phyloP scores from a whole-genome alignment of 495 filamentous ascomycete species.

The Monascus purpureus region DNA sequence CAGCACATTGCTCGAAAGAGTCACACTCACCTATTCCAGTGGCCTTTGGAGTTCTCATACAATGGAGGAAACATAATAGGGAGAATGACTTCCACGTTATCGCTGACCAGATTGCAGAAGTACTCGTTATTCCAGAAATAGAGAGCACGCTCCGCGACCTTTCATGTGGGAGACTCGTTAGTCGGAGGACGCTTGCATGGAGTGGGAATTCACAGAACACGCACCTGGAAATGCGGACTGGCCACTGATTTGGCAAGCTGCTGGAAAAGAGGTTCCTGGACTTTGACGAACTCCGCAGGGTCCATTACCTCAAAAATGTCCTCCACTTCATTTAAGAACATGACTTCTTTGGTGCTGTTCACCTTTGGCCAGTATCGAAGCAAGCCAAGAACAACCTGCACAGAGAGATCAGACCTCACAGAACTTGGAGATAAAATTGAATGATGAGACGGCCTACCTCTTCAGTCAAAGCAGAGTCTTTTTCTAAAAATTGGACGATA shows the following conservation, averaged over 20 bases:
- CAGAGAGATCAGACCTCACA: conserved; percentile 1
- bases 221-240: conserved; percentile 92
- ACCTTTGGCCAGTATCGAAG: conserved; percentile 98
- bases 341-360: conserved; percentile 99
- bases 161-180: conserved; percentile 1
- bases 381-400: conserved; percentile 81
- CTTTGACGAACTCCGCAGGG: conserved; percentile 94
- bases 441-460: conserved; percentile 44
- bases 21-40: conserved; percentile 96
- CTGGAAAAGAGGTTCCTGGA: conserved; percentile 93
- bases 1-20: no score
- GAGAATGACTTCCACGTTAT: conserved; percentile 95
- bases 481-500: conserved; percentile 98
- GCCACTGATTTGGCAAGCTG: conserved; percentile 96
- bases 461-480: conserved; percentile 93
- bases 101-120: conserved; percentile 98
- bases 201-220: conserved; percentile 6
- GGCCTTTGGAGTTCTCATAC: conserved; percentile 98
- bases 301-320: conserved; percentile 99
- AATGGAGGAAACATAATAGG: conserved; percentile 99
- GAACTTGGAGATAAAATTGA: background rate
- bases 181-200: background rate
- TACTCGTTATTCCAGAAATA: conserved; percentile 99
- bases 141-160: conserved; percentile 89
- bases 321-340: conserved; percentile 98